Percentiles rank a stretch among this genome's conserved stretches.
These are phyloP conservation scores for Fusarium abutilonis DNA, from an alignment of 2,329 filamentous ascomycete species.

Conservation along the genomic window DNA sequence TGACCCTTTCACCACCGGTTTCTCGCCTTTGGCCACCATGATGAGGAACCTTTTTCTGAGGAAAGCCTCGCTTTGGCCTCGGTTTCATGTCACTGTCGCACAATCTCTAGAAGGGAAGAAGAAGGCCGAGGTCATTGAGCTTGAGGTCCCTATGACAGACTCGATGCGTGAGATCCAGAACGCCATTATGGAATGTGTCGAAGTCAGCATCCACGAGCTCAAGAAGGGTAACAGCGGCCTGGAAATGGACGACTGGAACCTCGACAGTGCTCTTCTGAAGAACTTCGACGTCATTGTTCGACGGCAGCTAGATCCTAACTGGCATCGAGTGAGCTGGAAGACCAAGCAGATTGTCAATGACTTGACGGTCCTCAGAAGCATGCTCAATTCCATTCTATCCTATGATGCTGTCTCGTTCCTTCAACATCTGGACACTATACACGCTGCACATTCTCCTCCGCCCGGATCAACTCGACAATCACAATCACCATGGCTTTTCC, in stretches of 20 bases:
- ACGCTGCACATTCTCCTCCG: slow-evolving; percentile 87
- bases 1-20: slow-evolving; percentile 88
- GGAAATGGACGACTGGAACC: slow-evolving; percentile 96
- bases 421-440: slow-evolving; percentile 92
- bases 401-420: slow-evolving; percentile 93
- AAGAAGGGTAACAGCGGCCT: slow-evolving; percentile 90
- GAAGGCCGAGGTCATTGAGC: slow-evolving; percentile 95
- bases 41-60: slow-evolving; percentile 89
- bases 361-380: slow-evolving; percentile 80
- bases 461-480: slow-evolving; percentile 87
- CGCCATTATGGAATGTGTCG: slow-evolving; percentile 94
- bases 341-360: slow-evolving; percentile 95
- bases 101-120: slow-evolving; percentile 89
- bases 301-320: slow-evolving; percentile 92
- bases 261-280: slow-evolving; percentile 90
- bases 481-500: slow-evolving; percentile 94
- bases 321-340: slow-evolving; percentile 95
- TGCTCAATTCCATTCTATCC: slow-evolving; percentile 83
- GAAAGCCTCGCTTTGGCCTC: slow-evolving; percentile 89
- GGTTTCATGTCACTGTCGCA: slow-evolving; percentile 91
- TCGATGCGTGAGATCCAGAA: slow-evolving; percentile 93
- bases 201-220: slow-evolving; percentile 91
- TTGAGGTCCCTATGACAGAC: slow-evolving; percentile 96
- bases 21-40: slow-evolving; percentile 87
- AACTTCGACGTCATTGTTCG: slow-evolving; percentile 92